Evolutionary conservation across 805 yeast genomes (phyloP), one percentile per base, ranked within the genome.

Genomic region (Wickerhamiella shivajii): DNA sequence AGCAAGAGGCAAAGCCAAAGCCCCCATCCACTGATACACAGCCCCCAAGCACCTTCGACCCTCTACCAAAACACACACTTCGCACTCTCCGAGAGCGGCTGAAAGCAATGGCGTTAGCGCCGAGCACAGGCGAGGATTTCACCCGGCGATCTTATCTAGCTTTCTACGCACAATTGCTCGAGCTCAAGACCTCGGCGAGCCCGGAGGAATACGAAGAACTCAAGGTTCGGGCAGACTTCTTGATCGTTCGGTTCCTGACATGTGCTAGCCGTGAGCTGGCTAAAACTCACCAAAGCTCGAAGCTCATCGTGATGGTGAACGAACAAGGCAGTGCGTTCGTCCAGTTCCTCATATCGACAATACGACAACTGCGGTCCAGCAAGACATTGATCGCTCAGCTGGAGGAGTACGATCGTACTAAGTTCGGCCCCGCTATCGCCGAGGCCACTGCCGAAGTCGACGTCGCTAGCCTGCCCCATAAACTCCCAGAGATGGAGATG

Each of bases 101-200:
- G 45, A 53, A 46, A 31, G 45, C 36, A 24, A 42, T 48, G 38
- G 58, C 49, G 19, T 44, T 36, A 30, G 43, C 32, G 60, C 51
- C 39, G 18, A 44, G 33, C 24, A 41, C 30, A 60, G 60, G 34
- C 40, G 56, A 27, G 12, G 25, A 34, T 11, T 29, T 57, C 25
- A 71, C 67, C 33, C 63, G 75, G 9, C 60, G 78, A 22, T 65
- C 74, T 32, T 59, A 75, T 29, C 51, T 77, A 17, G 66, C 78
- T 17, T 63, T 76, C 37, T 77, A 77, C 50, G 73, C 72, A 36
- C 75, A 71, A 28, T 44, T 72, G 18, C 55, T 74, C 23, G 56
- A 58, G n/a, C 29, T 40, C 43, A 59, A 56, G 22, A 47, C 44
- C 18, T 38, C 53, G 26, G 51, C 46, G 11, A n/a, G n/a, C n/a